Base-by-base conservation (phyloP, 306 rosid genomes). In the Vigna trinervia region DNA sequence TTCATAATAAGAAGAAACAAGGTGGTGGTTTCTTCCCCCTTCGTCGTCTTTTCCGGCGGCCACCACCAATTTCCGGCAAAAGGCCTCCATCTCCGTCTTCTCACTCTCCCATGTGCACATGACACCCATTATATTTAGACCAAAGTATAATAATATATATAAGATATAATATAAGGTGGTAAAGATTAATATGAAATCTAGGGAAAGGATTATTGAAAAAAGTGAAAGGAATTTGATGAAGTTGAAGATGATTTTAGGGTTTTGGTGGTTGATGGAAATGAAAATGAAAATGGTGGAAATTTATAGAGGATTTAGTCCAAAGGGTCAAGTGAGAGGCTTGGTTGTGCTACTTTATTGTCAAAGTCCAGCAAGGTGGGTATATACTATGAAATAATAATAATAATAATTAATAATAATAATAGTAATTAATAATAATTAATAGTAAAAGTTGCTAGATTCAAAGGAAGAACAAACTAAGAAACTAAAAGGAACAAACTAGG, bases 21-120 rank as follows among this genome's bases (percentile, higher is more conserved):
- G 48, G 8, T 38, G 84, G 58, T 76, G 57, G 32, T 22, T 72
- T 1, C 68, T 72, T 8, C 10, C 5, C 0, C 80, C 84, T 1
- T 86, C 88, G 0, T 82, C 76, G 26, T 86, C 91, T 75, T 90
- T 90, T 70, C 85, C 87, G 67, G 88, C 82, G 19, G 76, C 73
- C 0, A 89, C 89, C 80, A 81, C 76, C 69, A 82, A 19, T 14
- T 69, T 62, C 43, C 87, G 86, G 65, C 88, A 88, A 64, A 90
- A 78, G 45, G 74, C 87, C 32, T 92, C 90, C 71, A 80, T 5
- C 82, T 86, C 96, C 38, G 32, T 72, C 78, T 19, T 81, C 84
- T 12, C 52, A 71, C 76, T 73, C 83, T 90, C 96, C 28, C 84
- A 90, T 4, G 86, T 73, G 28, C 77, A 52, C 0, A 82, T 71